A percentile compares a stretch with the other conserved stretches of the same genome.
phyloP scores from a whole-genome alignment of 495 filamentous ascomycete species.

The Penicillium nucicola region DNA sequence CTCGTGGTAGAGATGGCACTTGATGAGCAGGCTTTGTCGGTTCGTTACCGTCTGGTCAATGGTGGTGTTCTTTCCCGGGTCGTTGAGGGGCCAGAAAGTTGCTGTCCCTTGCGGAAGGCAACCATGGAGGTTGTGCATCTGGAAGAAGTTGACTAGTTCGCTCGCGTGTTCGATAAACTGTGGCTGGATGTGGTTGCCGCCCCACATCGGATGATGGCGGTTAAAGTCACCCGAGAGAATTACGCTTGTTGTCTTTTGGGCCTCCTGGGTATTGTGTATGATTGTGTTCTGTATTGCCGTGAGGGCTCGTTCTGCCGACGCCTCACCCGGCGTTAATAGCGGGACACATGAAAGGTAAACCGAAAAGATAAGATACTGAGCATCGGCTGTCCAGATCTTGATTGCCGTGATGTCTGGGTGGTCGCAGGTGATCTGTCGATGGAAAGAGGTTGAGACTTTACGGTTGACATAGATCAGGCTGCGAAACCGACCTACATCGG shows the following conservation, averaged over 20 bases:
- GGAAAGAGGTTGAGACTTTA: conserved; percentile 20
- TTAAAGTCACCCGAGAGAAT: conserved; percentile 25
- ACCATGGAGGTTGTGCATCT: conserved; percentile 7
- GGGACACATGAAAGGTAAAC: conserved; percentile 11
- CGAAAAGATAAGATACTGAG: conserved; percentile 17
- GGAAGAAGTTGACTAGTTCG: conserved; percentile 19
- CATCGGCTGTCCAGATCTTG: conserved; percentile 22
- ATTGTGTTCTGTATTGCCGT: conserved; percentile 8
- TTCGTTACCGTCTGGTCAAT: conserved; percentile 18
- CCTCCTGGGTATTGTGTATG: background rate
- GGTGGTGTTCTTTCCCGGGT: conserved; percentile 14
- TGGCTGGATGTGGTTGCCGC: conserved; percentile 10
- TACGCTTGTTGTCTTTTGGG: conserved; percentile 2
- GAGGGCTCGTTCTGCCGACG: conserved; percentile 1
- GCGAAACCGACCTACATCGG: conserved; percentile 7
- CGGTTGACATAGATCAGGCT: conserved; percentile 17
- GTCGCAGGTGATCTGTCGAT: conserved; percentile 18
- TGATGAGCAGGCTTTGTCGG: conserved; percentile 7
- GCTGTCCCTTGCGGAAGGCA: conserved; percentile 14
- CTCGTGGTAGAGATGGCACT: conserved; percentile 20
- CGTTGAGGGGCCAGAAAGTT: conserved; percentile 15
- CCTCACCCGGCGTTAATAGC: background rate
- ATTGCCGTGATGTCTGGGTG: conserved; percentile 19
- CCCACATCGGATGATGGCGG: conserved; percentile 21
- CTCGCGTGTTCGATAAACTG: conserved; percentile 16